Conservation (phyloP, 2,329 filamentous ascomycete species). For the Aspergillus sclerotialis region DNA sequence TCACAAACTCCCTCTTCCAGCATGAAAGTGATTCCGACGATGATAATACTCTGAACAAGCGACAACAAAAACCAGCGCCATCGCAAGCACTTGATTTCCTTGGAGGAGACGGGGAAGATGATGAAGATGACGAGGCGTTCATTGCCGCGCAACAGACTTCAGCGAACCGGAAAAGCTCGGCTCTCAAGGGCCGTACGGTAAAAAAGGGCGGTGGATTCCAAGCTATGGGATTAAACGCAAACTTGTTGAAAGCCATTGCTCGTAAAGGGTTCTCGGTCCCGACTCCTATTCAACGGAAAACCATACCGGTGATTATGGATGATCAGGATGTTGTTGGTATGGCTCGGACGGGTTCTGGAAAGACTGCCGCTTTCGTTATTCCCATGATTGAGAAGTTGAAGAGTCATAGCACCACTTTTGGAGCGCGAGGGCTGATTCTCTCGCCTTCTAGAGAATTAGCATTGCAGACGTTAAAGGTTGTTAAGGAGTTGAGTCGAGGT, state of each 20-base stretch:
- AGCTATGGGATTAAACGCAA: conserved; percentile 79
- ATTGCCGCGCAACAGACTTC: conserved; percentile 83
- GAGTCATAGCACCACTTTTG: conserved; percentile 77
- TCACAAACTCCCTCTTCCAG: conserved; percentile 69
- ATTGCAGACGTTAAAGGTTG: conserved; percentile 89
- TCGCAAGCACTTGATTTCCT: conserved; percentile 46
- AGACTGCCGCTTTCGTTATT: conserved; percentile 96
- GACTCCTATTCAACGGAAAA: conserved; percentile 94
- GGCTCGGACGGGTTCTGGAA: conserved; percentile 97
- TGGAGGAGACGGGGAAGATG: conserved; percentile 53
- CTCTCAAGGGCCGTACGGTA: conserved; percentile 73
- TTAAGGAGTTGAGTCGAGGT: conserved; percentile 85
- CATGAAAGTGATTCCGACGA: conserved; percentile 45
- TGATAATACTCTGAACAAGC: conserved; percentile 38
- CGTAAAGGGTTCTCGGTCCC: conserved; percentile 94
- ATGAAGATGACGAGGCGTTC: conserved; percentile 69
- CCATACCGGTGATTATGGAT: conserved; percentile 84
- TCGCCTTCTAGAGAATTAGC: conserved; percentile 92
- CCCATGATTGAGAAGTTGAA: conserved; percentile 95
- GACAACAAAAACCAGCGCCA: conserved; percentile 36
- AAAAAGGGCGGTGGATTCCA: conserved; percentile 98
- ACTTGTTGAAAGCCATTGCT: conserved; percentile 81
- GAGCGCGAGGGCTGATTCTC: conserved; percentile 77
- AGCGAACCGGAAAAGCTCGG: conserved; percentile 76
- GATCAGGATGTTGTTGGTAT: conserved; percentile 96